A percentile compares a stretch with the other conserved stretches of the same genome.
Conservation (phyloP, 352 stramenopile genomes). For the Globisporangium nagaii region DNA sequence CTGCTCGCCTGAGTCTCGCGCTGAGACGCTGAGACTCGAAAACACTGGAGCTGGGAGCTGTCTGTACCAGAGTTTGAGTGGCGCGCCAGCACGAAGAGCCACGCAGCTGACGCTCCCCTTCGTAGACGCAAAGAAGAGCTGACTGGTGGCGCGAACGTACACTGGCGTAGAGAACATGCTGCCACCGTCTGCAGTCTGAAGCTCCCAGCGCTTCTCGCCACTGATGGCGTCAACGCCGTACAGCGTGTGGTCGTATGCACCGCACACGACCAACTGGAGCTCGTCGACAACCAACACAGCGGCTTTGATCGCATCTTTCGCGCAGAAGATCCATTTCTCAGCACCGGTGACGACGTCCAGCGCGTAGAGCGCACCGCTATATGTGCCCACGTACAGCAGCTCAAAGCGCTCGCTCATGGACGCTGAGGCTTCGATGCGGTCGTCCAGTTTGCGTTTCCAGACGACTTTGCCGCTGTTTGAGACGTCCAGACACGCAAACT, state of each 20-base stretch:
- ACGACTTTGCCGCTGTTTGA: slow-evolving; percentile 14
- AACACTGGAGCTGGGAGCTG: slow-evolving; percentile 47
- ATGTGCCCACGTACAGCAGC: slow-evolving; percentile 47
- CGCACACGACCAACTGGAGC: slow-evolving; percentile 31
- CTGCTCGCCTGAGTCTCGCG: not conserved
- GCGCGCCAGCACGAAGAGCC: slow-evolving; percentile 3
- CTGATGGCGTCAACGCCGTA: slow-evolving; percentile 25
- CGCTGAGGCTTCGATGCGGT: slow-evolving; percentile 52
- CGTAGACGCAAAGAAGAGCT: slow-evolving; percentile 37
- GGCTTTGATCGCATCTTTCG: slow-evolving; percentile 42
- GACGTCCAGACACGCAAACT: slow-evolving; percentile 42
- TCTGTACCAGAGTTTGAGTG: not conserved
- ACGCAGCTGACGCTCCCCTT: slow-evolving; percentile 23
- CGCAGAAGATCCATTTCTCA: slow-evolving; percentile 27
- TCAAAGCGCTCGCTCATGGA: slow-evolving; percentile 22
- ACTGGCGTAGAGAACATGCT: slow-evolving; percentile 50
- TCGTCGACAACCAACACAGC: slow-evolving; percentile 38
- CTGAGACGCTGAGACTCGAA: slow-evolving; percentile 24
- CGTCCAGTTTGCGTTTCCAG: slow-evolving; percentile 40
- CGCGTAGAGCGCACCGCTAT: slow-evolving; percentile 42
- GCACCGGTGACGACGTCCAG: slow-evolving; percentile 26
- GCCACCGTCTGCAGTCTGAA: slow-evolving; percentile 17
- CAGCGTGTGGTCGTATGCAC: slow-evolving; percentile 45
- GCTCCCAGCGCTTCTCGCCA: slow-evolving; percentile 19
- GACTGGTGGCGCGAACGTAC: slow-evolving; percentile 12